Evolutionary conservation across 805 yeast species (phyloP).

Genomic region (Spathaspora passalidarum): DNA sequence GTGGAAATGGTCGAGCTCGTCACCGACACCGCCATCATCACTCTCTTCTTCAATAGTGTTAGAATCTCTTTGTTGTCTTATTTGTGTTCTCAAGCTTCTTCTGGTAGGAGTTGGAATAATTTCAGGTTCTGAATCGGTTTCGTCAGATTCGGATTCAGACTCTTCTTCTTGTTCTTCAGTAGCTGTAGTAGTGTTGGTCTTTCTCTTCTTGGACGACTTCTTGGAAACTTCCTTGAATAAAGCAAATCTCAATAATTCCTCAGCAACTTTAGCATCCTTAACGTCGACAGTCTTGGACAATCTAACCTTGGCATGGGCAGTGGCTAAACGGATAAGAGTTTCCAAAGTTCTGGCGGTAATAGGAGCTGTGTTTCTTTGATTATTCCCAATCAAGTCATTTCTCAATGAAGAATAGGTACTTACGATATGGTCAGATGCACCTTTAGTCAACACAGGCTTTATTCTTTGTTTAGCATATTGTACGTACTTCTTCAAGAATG

Average conservation of each 20-base stretch:
- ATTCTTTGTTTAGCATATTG: constrained; percentile 91
- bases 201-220: constrained; percentile 28
- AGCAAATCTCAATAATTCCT: constrained; percentile 78
- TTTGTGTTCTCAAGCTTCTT: constrained; percentile 13
- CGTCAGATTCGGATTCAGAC: constrained; percentile 20
- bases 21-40: constrained; percentile 18
- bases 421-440: constrained; percentile 79
- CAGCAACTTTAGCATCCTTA: constrained; percentile 83
- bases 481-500: constrained; percentile 85
- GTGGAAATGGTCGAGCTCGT: constrained; percentile 27
- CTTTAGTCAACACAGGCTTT: constrained; percentile 72
- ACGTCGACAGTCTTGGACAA: constrained; percentile 70
- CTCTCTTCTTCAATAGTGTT: constrained; percentile 10
- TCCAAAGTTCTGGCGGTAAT: constrained; percentile 98
- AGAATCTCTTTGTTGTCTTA: constrained; percentile 6
- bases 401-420: constrained; percentile 76
- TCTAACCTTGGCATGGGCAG: constrained; percentile 97
- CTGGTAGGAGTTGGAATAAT: constrained; percentile 17
- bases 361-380: constrained; percentile 82
- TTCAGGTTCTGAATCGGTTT: constrained; percentile 17
- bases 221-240: constrained; percentile 70
- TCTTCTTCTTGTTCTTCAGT: constrained; percentile 31
- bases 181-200: too few relatives aligned
- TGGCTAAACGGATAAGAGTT: constrained; percentile 88
- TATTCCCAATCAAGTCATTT: constrained; percentile 61